A percentile compares a stretch with the other conserved stretches of the same genome.
These are phyloP conservation scores for Casuarina cunninghamiana DNA, from an alignment of 306 rosid species.

Conservation along the genomic window DNA sequence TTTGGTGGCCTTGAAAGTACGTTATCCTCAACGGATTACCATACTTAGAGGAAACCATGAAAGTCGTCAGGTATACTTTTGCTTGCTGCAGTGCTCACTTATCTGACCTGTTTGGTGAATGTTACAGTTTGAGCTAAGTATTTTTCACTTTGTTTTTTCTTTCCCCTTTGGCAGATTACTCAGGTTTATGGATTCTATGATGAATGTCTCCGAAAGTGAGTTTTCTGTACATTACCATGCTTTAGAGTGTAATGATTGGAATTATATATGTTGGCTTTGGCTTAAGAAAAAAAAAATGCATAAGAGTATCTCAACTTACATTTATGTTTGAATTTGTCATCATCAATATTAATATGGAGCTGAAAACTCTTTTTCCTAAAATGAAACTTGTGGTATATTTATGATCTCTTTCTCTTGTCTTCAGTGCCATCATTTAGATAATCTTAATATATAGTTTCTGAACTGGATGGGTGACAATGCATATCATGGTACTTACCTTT, in stretches of 20 bases:
- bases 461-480: background rate
- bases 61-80: conserved; percentile 86
- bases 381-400: background rate
- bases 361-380: background rate
- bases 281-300: no score
- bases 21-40: conserved; percentile 91
- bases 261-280: conserved; percentile 11
- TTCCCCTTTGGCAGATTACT: conserved; percentile 65
- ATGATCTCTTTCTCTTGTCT: background rate
- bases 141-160: conserved; percentile 9
- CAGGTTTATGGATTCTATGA: conserved; percentile 97
- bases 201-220: conserved; percentile 93
- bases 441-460: background rate
- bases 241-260: conserved; percentile 18
- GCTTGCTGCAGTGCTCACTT: conserved; percentile 13
- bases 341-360: background rate
- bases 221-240: conserved; percentile 35
- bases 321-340: conserved; percentile 5
- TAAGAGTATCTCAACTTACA: background rate
- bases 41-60: conserved; percentile 99
- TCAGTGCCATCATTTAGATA: background rate
- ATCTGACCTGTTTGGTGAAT: conserved; percentile 17
- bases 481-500: background rate
- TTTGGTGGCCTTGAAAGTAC: conserved; percentile 90
- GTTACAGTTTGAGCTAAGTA: conserved; percentile 29